Evolutionary conservation across 371 early-diverging fungal genomes (phyloP).

Genomic region (Choanephora cucurbitarum): DNA sequence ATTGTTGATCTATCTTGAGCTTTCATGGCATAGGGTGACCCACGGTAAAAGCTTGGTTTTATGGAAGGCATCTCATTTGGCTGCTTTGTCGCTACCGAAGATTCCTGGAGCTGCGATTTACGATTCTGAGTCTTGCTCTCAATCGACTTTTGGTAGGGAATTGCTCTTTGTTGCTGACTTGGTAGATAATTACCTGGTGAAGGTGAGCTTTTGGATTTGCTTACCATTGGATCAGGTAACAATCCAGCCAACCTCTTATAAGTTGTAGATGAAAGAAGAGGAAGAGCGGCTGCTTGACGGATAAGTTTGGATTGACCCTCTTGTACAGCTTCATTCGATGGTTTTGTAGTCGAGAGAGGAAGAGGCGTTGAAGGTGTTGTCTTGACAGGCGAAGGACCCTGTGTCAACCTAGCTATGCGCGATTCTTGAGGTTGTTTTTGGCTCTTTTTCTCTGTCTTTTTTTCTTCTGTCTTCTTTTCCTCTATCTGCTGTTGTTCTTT

Average conservation of each 20-base stretch:
- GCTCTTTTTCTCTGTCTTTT: conserved; percentile 8
- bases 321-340: not conserved
- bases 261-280: conserved; percentile 26
- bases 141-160: conserved; percentile 17
- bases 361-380: conserved; percentile 3
- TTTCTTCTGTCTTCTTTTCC: conserved; percentile 6
- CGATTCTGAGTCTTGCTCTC: conserved; percentile 9
- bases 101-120: conserved; percentile 13
- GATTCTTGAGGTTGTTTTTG: conserved; percentile 14
- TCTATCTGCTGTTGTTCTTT: conserved; percentile 9
- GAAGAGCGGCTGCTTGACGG: conserved; percentile 26
- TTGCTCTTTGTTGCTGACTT: conserved; percentile 8
- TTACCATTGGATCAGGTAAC: conserved; percentile 25
- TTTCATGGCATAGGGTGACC: conserved; percentile 20
- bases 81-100: not conserved
- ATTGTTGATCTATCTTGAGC: conserved; percentile 18
- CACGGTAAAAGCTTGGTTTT: conserved; percentile 20
- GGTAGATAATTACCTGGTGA: conserved; percentile 15
- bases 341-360: not conserved
- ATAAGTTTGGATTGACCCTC: conserved; percentile 13
- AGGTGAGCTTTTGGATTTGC: conserved; percentile 40
- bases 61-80: not conserved
- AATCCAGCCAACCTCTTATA: conserved; percentile 34
- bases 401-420: not conserved
- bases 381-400: conserved; percentile 1